Percentiles rank a stretch among this genome's conserved stretches.
Evolutionary conservation across 352 stramenopile genomes (phyloP).

Genomic region (Phytopythium oedochilum): DNA sequence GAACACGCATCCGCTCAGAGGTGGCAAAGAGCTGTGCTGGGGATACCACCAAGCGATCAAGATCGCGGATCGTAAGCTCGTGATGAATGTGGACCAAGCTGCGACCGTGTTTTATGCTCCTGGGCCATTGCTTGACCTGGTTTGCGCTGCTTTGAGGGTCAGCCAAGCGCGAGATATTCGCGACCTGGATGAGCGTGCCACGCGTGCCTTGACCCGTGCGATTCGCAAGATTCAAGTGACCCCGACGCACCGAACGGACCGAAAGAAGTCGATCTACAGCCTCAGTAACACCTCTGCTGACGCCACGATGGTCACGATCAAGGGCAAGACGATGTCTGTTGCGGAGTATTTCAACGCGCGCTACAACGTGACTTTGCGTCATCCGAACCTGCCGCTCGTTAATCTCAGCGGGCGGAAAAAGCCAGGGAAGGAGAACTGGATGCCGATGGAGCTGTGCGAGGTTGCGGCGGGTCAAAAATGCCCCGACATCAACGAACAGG

Average conservation of each 20-base stretch:
- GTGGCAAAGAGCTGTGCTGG: slow-evolving; percentile 66
- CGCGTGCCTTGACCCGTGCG: slow-evolving; percentile 22
- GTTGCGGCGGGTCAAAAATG: slow-evolving; percentile 67
- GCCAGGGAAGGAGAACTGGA: slow-evolving; percentile 42
- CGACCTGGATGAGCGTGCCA: slow-evolving; percentile 27
- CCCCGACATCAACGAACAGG: slow-evolving; percentile 66
- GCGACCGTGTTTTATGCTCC: slow-evolving; percentile 67
- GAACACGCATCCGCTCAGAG: slow-evolving; percentile 45
- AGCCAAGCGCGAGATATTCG: slow-evolving; percentile 30
- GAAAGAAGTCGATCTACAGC: slow-evolving; percentile 46
- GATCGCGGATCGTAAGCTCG: slow-evolving; percentile 41
- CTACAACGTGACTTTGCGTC: slow-evolving; percentile 55
- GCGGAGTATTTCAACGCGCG: slow-evolving; percentile 52
- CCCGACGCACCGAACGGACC: slow-evolving; percentile 56
- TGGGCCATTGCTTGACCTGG: slow-evolving; percentile 46
- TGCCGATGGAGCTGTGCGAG: slow-evolving; percentile 83
- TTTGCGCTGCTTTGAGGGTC: slow-evolving; percentile 30
- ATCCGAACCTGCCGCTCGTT: slow-evolving; percentile 61
- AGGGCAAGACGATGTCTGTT: slow-evolving; percentile 46
- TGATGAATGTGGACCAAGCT: slow-evolving; percentile 71
- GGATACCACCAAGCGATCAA: slow-evolving; percentile 72
- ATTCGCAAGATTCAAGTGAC: slow-evolving; percentile 53
- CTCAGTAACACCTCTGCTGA: slow-evolving; percentile 41
- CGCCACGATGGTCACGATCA: slow-evolving; percentile 43
- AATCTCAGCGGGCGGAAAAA: slow-evolving; percentile 60